Base-by-base conservation (phyloP, 805 yeast species). In the Kodamaea kaohsiungensis region DNA sequence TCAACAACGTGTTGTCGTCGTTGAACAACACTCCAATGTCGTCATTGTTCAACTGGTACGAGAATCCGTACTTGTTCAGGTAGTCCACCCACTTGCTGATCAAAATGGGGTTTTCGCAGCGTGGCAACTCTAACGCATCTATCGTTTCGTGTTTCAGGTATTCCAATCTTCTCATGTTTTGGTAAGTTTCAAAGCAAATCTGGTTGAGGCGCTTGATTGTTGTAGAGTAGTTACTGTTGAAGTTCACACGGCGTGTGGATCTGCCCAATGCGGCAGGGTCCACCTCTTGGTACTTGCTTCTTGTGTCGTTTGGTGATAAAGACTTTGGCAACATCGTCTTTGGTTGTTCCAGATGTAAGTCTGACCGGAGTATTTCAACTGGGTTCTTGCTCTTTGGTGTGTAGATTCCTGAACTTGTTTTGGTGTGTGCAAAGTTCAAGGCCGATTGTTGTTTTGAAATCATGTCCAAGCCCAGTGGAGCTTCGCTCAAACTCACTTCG, bases 11-110 rank as follows among this genome's bases (percentile, higher is more conserved):
- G 54, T 88, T 86, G 16, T 89, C 88, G 63, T 90, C 93, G 61
- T 90, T 89, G 74, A 92, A 93, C 55, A 89, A 76, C 12, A 92
- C 97, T 17, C 98, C 98, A 60, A 91, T 89, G 59, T 88, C 89
- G 56, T 93, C 95, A 46, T 91, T 88, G 17, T 93, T 89, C 54
- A 95, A 75, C 67, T 95, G 97, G 69, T 93, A 95, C 3, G 97
- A 89, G 66, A 95, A 87, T 0, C 99, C 99, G 70, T 93, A 96
- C 69, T 88, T 91, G 73, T 92, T 91, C 25, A 97, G 88, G 68
- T 93, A 95, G 68, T 95, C 99, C 27, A 96, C 98, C 99, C 99
- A 95, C 68, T 93, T 92, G 56, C 96, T 88, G 43, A 93, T 85
- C 56, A 89, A 82, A 16, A 84, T 81, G 10, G 92, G 96, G 58